phyloP scores from a whole-genome alignment of 768 basidiomycete genomes.

The Lepiota subincarnata region DNA sequence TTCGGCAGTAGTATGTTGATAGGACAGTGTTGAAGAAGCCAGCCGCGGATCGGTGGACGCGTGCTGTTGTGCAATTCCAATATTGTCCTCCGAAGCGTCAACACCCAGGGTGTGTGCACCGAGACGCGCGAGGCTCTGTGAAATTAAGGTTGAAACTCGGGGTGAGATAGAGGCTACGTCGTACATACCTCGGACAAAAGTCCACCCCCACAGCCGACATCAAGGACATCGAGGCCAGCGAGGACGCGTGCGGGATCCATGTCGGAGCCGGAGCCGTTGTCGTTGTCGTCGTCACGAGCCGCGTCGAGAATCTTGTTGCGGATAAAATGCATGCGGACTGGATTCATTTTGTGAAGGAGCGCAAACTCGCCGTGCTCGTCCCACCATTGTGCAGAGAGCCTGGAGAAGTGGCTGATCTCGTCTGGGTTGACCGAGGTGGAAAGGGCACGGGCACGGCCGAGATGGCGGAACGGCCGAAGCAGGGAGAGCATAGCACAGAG shows the following conservation, averaged over 20 bases:
- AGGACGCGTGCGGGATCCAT: constrained; percentile 37
- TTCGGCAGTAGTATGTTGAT: constrained; percentile 75
- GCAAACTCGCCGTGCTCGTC: constrained; percentile 88
- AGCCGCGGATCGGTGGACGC: constrained; percentile 73
- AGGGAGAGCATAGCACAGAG: constrained; percentile 9
- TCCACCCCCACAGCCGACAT: constrained; percentile 96
- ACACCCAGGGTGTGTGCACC: constrained; percentile 89
- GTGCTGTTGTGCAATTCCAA: constrained; percentile 79
- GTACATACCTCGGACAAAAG: constrained; percentile 78
- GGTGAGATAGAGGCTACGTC: not conserved
- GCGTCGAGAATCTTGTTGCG: constrained; percentile 68
- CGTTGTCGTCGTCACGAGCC: constrained; percentile 48
- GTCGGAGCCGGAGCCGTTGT: constrained; percentile 9
- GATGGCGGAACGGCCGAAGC: constrained; percentile 2
- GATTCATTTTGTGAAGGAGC: constrained; percentile 93
- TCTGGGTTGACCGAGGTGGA: constrained; percentile 56
- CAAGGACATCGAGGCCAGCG: constrained; percentile 68
- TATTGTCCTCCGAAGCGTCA: constrained; percentile 87
- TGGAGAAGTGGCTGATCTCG: constrained; percentile 88
- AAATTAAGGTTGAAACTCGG: constrained; percentile 8
- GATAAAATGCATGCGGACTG: constrained; percentile 79
- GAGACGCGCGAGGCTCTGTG: constrained; percentile 78
- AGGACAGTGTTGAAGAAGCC: constrained; percentile 42
- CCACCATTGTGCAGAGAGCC: constrained; percentile 93
- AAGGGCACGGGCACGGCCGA: constrained; percentile 8